Evolutionary conservation across 345 rosid species (phyloP).

Genomic region (Odontarrhena argentea): DNA sequence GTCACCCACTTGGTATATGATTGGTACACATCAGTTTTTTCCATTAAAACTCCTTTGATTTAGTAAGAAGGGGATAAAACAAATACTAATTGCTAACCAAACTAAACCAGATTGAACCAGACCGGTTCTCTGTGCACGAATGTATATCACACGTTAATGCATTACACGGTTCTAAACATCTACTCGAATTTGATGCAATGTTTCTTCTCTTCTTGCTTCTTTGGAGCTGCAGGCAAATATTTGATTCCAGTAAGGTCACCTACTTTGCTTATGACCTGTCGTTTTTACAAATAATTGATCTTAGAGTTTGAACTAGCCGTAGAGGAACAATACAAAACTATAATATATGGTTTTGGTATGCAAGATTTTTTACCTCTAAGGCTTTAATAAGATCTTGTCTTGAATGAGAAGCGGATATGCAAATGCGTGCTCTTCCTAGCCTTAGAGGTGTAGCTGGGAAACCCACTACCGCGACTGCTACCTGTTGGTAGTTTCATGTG

Average conservation of each 20-base stretch:
- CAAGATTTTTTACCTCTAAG: conserved; percentile 51
- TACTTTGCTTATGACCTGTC: conserved; percentile 73
- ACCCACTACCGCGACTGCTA: conserved; percentile 64
- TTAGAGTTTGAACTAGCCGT: neutral
- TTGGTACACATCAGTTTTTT: too few relatives aligned
- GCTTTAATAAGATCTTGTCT: conserved; percentile 71
- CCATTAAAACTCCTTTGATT: too few relatives aligned
- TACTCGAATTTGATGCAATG: conserved; percentile 41
- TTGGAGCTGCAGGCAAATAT: conserved; percentile 82
- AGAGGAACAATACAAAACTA: too few relatives aligned
- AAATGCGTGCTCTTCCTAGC: conserved; percentile 82
- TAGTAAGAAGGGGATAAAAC: too few relatives aligned
- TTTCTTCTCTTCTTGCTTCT: conserved; percentile 51
- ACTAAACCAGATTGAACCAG: too few relatives aligned
- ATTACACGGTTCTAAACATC: neutral
- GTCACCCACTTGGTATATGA: too few relatives aligned
- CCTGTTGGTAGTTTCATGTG: conserved; percentile 36
- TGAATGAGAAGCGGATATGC: conserved; percentile 79
- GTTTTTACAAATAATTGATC: neutral
- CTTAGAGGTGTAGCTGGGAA: conserved; percentile 74
- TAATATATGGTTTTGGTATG: neutral
- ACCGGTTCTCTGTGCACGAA: too few relatives aligned
- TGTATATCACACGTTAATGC: conserved; percentile 3
- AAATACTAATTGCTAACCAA: too few relatives aligned
- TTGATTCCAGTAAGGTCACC: conserved; percentile 85